Evolutionary conservation across 176 grass and related monocot genomes (phyloP), one percentile per base, ranked within the genome.

Genomic region (Musa acuminata): DNA sequence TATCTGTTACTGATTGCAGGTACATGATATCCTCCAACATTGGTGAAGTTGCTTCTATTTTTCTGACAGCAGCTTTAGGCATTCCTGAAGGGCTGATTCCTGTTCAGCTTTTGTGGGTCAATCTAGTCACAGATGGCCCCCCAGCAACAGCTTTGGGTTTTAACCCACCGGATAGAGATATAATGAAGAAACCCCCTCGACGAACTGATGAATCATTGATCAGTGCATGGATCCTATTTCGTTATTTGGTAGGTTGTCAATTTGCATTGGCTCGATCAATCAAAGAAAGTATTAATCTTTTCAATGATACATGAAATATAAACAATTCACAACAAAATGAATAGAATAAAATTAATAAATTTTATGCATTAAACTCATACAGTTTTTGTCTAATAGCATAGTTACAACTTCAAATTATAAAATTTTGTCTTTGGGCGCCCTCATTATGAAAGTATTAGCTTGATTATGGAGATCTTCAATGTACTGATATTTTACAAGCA

Each of bases 21-120:
- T 83, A 78, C 48, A 83, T 83, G 75, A 83, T 78, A 21, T 78
- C 74, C 5, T 78, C 81, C 49, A 78, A 78, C 48, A 83, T 78
- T 43, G 75, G 74, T 60, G 81, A 83, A 72, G 81, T 78, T 20
- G 81, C 52, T 16, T 78, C 75, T 2, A 82, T 86, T 67, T 86
- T 86, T 20, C 51, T 86, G 35, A 82, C 84, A 59, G 67, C 74
- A 58, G 81, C 79, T 24, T 74, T 86, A 67, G 84, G 79, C 23
- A 82, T 86, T 66, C 79, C 79, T 16, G 79, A 86, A 68, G 84
- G 84, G 17, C 58, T 82, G 35, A 86, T 82, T 59, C 79, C 79
- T 12, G 84, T 86, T 43, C 84, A 86, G 13, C 80, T 83, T 59
- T 62, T 83, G 26, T 83, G 81, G 81, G 73, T 83, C 49, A 83